A percentile compares a stretch with the other conserved stretches of the same genome.
These are phyloP conservation scores for Mycena epipterygia DNA, from an alignment of 768 basidiomycete genomes.

Conservation along the genomic window DNA sequence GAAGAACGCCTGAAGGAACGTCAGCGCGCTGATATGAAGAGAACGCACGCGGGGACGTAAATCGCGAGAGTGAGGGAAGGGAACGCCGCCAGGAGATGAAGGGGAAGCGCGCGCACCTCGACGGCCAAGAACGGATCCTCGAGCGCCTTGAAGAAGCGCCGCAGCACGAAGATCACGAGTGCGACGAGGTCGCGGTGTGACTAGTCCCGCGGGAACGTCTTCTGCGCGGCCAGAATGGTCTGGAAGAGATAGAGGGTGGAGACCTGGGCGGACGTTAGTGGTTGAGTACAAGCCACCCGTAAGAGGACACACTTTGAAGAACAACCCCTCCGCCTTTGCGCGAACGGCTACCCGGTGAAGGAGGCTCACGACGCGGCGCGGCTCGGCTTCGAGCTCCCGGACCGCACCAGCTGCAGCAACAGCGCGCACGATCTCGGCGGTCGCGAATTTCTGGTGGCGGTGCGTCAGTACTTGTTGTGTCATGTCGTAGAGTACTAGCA, in stretches of 20 bases:
- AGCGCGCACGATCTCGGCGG: slow-evolving; percentile 87
- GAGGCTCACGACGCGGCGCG: slow-evolving; percentile 90
- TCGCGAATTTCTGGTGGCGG: slow-evolving; percentile 85
- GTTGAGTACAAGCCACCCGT: slow-evolving; percentile 3
- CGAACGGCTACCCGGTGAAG: slow-evolving; percentile 93
- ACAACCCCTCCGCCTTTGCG: slow-evolving; percentile 93
- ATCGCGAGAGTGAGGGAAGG: background rate
- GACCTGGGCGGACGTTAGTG: slow-evolving; percentile 66
- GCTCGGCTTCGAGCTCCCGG: slow-evolving; percentile 76
- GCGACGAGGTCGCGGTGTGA: slow-evolving; percentile 86
- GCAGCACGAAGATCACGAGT: slow-evolving; percentile 88
- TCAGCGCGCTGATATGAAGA: background rate
- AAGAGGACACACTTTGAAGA: slow-evolving; percentile 84
- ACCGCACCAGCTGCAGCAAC: slow-evolving; percentile 84
- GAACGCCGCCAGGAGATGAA: background rate
- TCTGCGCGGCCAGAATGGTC: slow-evolving; percentile 84
- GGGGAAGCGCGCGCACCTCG: slow-evolving; percentile 69
- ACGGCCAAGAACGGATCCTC: slow-evolving; percentile 88
- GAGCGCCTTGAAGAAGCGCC: slow-evolving; percentile 94
- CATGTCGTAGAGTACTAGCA: slow-evolving; percentile 17
- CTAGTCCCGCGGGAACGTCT: slow-evolving; percentile 82
- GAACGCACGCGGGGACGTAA: background rate
- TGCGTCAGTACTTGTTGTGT: slow-evolving; percentile 25
- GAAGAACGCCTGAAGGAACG: slow-evolving; percentile 77
- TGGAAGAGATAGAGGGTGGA: slow-evolving; percentile 93